Base-by-base conservation (phyloP, 1,139 yeast genomes). In the Geotrichum restrictum region DNA sequence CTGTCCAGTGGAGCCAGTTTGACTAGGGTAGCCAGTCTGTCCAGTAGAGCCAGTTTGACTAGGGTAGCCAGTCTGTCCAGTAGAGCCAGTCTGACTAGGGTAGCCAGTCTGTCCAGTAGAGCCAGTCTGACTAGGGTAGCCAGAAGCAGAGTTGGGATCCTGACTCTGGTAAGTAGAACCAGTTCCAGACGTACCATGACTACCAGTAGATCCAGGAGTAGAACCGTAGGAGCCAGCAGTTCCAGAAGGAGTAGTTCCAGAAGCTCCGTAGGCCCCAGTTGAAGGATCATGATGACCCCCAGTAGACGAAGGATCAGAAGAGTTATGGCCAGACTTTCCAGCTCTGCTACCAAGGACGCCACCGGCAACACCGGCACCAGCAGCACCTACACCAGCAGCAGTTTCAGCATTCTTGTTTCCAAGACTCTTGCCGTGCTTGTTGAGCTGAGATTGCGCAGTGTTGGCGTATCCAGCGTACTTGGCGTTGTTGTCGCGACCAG, bases 361-460 rank as follows among this genome's bases (percentile, higher is more conserved):
- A 11, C 48, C 50, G 13, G 45, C 54, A 6, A 42, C 45, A 16
- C 55, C 34, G 14, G 49, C 49, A 21, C 46, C 45, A 8, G 44
- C 45, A 18, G 55, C 45, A 21, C 55, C 57, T 21, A 51, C 43
- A 27, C 47, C 49, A 29, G 47, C 37, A 3, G 47, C 33, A 37
- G 51, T 31, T 11, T 40, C 11, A 3, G 27, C 44, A 39, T 38
- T 10, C n/a, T 27, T 19, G 29, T 29, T 29, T n/a, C 29, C 43
- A 24, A 42, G 22, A 8, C n/a, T 31, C 8, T 33, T 31, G 16
- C 31, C 43, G 3, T 29, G 43, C 49, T 50, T 49, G 33, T 36
- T 38, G 16, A 21, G 10, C 33, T 44, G 48, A 14, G 16, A 16
- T 11, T 19, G 21, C 10, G 40, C 38, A 32, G 44, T 49, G 38